Evolutionary conservation across 2,329 filamentous ascomycete genomes (phyloP), one percentile per base, ranked within the genome.

Genomic region (Venturia carpophila): DNA sequence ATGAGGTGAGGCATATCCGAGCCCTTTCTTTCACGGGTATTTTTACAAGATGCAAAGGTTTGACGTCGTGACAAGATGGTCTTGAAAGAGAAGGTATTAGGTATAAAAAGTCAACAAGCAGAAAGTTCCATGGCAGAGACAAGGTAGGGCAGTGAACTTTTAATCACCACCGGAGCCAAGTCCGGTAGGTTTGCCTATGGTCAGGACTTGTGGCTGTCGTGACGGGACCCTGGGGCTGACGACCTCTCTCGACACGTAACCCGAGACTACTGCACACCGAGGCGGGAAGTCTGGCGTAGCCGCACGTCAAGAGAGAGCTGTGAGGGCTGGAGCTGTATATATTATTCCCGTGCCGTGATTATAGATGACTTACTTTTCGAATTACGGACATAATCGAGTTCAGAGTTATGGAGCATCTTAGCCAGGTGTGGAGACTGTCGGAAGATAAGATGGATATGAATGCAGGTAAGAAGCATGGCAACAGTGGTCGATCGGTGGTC

Each of bases 161-260:
- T 58, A 58, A 37, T 58, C 27, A 58, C 7, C 27, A 3, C 52
- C 52, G 52, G 52, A 58, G 30, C 52, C 30, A 58, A 58, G 52
- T 58, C 52, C 52, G 52, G 15, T n/a, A n/a, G 52, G 52, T 13
- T 7, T 56, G 27, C 5, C 17, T 37, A 10, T 56, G 52, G 19
- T 37, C 52, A 58, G 27, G 27, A 58, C 34, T 34, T 39, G 52
- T 58, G 52, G 52, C 52, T 58, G 52, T 58, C 30, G 52, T 58
- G 52, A 58, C 19, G 27, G 15, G 52, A 58, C 52, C 17, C 30
- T 37, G 27, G 52, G 52, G 52, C 52, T 37, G 30, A 58, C 30
- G 11, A 34, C 52, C 30, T 37, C 30, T 37, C 30, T 58, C 30
- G 52, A 58, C 17, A 58, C 37, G 52, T 37, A n/a, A n/a, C 30